Conservation (phyloP, 495 filamentous ascomycete species). For the Daldinia vernicosa region DNA sequence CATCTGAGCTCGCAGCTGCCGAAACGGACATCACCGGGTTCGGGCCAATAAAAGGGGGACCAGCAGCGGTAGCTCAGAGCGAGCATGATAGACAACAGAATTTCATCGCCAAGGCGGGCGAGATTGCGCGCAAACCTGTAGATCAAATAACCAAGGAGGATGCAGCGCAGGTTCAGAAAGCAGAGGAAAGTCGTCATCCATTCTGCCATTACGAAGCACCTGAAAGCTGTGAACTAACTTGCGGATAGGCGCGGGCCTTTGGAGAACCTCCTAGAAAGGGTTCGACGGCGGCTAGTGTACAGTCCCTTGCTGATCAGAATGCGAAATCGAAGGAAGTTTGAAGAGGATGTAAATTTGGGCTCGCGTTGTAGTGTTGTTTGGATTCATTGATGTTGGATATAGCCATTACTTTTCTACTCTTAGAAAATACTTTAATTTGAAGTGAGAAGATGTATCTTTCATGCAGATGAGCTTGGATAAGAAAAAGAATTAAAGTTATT, state of each 20-base stretch:
- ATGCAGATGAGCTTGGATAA: too few species aligned
- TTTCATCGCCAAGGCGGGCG: conserved; percentile 41
- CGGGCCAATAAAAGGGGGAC: conserved; percentile 42
- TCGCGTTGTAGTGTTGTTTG: background rate
- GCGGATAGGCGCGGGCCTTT: conserved; percentile 37
- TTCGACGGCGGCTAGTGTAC: conserved; percentile 44
- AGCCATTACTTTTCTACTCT: too few species aligned
- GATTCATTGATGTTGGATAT: too few species aligned
- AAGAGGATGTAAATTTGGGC: background rate
- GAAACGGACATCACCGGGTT: conserved; percentile 43
- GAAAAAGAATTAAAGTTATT: too few species aligned
- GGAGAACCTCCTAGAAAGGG: conserved; percentile 39
- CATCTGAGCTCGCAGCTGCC: conserved; percentile 31
- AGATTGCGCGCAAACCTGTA: conserved; percentile 46
- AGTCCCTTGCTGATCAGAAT: conserved; percentile 48
- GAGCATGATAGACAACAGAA: conserved; percentile 47
- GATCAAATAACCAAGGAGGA: conserved; percentile 35
- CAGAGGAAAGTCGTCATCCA: conserved; percentile 38
- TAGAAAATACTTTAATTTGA: too few species aligned
- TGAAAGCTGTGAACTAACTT: background rate
- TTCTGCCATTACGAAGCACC: background rate
- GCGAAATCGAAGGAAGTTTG: background rate
- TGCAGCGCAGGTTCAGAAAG: conserved; percentile 41
- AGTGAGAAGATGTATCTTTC: too few species aligned
- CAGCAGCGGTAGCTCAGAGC: conserved; percentile 44